Evolutionary conservation across 805 yeast species (phyloP).

Genomic region (Candida nitratophila): DNA sequence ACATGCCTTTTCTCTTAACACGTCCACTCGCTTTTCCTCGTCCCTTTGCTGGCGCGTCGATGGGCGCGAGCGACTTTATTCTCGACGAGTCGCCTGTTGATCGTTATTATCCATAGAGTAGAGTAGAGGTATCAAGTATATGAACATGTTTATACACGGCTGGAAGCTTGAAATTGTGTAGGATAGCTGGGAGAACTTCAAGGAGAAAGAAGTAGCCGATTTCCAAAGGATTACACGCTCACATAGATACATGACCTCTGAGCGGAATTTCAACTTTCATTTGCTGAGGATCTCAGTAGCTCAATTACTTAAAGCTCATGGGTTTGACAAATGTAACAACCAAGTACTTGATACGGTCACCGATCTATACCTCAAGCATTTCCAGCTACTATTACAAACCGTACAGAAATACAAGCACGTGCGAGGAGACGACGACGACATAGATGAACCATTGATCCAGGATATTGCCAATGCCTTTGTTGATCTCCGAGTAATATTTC

Average conservation of each 20-base stretch:
- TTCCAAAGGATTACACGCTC: too few species aligned
- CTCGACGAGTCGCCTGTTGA: too few species aligned
- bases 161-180: too few species aligned
- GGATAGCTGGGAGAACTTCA: too few species aligned
- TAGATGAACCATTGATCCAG: slow-evolving; percentile 35
- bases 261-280: slow-evolving; percentile 21
- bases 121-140: too few species aligned
- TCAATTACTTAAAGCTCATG: slow-evolving; percentile 67
- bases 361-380: slow-evolving; percentile 62
- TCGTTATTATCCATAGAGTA: too few species aligned
- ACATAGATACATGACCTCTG: too few species aligned
- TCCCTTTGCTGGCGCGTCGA: neutral
- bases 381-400: slow-evolving; percentile 46
- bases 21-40: too few species aligned
- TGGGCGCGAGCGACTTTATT: too few species aligned
- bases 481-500: slow-evolving; percentile 54
- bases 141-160: too few species aligned
- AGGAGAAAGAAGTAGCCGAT: too few species aligned
- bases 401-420: slow-evolving; percentile 42
- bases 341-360: slow-evolving; percentile 68
- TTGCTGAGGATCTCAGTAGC: slow-evolving; percentile 27
- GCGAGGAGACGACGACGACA: slow-evolving; percentile 27
- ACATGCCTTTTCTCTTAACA: too few species aligned
- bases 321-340: slow-evolving; percentile 76
- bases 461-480: slow-evolving; percentile 71